Conservation (phyloP, 2,329 filamentous ascomycete species). For the Xylaria sp. region DNA sequence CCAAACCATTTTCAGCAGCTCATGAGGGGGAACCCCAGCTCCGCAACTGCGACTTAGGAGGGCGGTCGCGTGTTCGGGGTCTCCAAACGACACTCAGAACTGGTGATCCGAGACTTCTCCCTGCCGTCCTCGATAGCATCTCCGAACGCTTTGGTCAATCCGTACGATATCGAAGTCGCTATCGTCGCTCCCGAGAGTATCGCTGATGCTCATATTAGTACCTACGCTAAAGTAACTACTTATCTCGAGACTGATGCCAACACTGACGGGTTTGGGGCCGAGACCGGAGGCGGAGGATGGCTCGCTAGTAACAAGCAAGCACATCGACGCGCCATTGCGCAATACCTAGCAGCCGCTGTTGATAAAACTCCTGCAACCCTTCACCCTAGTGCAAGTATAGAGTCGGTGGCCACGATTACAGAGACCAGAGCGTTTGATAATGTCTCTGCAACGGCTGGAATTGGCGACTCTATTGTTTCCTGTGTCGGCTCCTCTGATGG, state of each 20-base stretch:
- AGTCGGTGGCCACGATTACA: neutral
- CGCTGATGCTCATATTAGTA: neutral
- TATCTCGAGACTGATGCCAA: neutral
- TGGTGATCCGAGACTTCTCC: constrained; percentile 29
- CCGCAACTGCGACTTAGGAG: constrained; percentile 15
- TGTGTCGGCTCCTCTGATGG: neutral
- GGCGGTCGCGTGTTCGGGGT: constrained; percentile 11
- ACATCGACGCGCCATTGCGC: constrained; percentile 9
- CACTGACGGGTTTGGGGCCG: neutral
- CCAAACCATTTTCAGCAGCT: neutral
- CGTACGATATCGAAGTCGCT: neutral
- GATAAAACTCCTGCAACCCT: neutral
- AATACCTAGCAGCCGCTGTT: constrained; percentile 1
- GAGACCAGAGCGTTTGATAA: neutral
- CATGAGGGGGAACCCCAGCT: neutral
- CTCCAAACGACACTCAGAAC: constrained; percentile 1
- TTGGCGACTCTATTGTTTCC: neutral
- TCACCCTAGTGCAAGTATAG: neutral
- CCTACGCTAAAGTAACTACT: neutral
- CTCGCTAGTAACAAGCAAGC: constrained; percentile 10
- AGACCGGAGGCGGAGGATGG: constrained; percentile 28
- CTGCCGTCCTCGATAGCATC: neutral
- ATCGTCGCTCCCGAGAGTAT: neutral
- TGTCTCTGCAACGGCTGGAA: neutral
- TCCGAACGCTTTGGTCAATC: constrained; percentile 11